Base-by-base conservation (phyloP, 2,329 filamentous ascomycete species). In the Magnaporthiopsis poae region DNA sequence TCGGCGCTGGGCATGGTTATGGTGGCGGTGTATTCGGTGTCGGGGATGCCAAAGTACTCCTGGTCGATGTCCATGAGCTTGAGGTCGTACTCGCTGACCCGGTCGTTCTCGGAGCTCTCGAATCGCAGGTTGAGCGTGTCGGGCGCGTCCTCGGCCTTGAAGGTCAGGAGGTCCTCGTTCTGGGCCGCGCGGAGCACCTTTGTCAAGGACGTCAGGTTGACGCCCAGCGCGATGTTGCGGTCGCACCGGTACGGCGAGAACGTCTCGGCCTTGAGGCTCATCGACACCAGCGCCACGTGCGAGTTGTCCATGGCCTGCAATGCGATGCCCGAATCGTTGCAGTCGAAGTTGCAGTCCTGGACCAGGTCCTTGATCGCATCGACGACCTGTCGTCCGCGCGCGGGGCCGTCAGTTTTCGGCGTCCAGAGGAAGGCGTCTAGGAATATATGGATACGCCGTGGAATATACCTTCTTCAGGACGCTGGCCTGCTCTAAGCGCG, bases 61-160 rank as follows among this genome's bases (percentile, higher is more conserved):
- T 99, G 96, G 80, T 99, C 95, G 78, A 99, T 99, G 78, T 99
- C 95, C 95, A 99, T 99, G 77, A 99, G 88, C 86, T 99, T 99
- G 80, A 99, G 90, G 79, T 99, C 95, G 79, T 99, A 99, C 84
- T 99, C 96, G 86, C 91, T 96, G 76, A 99, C 86, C 71, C 95
- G 86, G 80, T 99, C 95, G 74, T 87, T 90, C 75, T 90, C 88
- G 71, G 86, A 82, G 83, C 88, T 96, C 87, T 99, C 96, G 76
- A 99, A 99, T 73, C 93, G 86, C 71, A 99, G 83, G 84, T 96
- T 98, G 73, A 99, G 88, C 63, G 93, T 91, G 80, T 99, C 95
- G 63, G 95, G 95, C 59, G 92, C 89, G 78, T 99, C 96, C 77
- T 98, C 94, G 18, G 95, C 95, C 87, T 98, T 99, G 78, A 99